Conservation (phyloP, 164 flowering plant species). For the Amborella trichopoda region DNA sequence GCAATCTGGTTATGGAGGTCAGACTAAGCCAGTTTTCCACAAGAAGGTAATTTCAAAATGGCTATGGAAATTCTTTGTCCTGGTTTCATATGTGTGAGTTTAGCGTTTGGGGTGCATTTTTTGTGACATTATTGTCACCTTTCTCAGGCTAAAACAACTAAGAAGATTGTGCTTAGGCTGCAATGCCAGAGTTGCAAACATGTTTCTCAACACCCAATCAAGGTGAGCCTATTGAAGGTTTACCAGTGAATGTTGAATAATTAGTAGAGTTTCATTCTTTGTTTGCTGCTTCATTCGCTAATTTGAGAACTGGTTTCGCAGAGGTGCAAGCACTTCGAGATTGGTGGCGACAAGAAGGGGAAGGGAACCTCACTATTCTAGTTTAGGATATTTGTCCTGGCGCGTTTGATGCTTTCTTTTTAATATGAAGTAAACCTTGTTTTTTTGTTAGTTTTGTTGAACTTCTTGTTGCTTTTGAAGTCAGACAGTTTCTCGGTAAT, state of each 20-base stretch:
- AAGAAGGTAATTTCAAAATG: conserved; percentile 5
- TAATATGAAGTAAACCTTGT: too few relatives aligned
- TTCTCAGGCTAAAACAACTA: conserved; percentile 11
- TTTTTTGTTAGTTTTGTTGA: too few relatives aligned
- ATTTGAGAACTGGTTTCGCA: conserved; percentile 1
- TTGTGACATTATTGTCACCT: background rate
- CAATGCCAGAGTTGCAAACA: conserved; percentile 16
- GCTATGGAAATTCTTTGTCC: too few relatives aligned
- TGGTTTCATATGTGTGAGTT: too few relatives aligned
- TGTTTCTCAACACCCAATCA: conserved; percentile 14
- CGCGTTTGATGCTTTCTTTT: too few relatives aligned
- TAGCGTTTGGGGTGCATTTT: too few relatives aligned
- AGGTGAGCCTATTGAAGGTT: conserved; percentile 6
- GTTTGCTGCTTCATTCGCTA: too few relatives aligned
- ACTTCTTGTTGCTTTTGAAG: too few relatives aligned
- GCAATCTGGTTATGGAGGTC: conserved; percentile 14
- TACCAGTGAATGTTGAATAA: too few relatives aligned
- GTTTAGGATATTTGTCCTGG: background rate
- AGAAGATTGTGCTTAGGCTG: conserved; percentile 15
- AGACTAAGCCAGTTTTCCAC: conserved; percentile 12
- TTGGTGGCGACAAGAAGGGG: conserved; percentile 16
- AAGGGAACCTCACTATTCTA: conserved; percentile 16
- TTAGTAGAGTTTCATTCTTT: too few relatives aligned
- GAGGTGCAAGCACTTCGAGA: conserved; percentile 16
- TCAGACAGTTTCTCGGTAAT: too few relatives aligned